These are phyloP conservation scores for Linnemannia exigua DNA, from an alignment of 192 early-diverging fungal species.

Conservation along the genomic window DNA sequence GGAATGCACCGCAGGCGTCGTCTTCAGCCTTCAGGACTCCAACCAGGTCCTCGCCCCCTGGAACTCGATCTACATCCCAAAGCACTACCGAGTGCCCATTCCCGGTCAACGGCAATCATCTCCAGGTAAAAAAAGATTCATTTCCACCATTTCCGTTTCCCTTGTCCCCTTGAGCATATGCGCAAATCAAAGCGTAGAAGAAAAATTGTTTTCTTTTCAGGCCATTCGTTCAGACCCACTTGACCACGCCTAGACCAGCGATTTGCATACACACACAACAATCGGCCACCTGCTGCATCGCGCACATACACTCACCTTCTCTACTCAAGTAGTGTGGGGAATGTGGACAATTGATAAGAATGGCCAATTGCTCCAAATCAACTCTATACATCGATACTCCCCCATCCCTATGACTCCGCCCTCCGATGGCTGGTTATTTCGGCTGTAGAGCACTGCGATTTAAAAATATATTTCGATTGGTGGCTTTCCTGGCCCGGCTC, in stretches of 20 bases:
- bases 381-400: not conserved
- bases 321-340: not conserved
- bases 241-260: not conserved
- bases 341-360: not conserved
- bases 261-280: not conserved
- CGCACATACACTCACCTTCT: not conserved
- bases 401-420: not conserved
- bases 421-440: not conserved
- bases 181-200: not conserved
- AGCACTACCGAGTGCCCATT: slow-evolving; percentile 46
- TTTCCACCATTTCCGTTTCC: not conserved
- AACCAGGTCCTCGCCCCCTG: slow-evolving; percentile 43
- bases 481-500: not conserved
- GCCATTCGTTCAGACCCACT: not conserved
- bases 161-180: not conserved
- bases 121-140: slow-evolving; percentile 29
- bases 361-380: not conserved
- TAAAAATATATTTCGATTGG: slow-evolving; percentile 2
- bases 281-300: not conserved
- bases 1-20: slow-evolving; percentile 40
- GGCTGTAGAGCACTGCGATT: not conserved
- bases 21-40: slow-evolving; percentile 34
- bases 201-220: slow-evolving; percentile 9
- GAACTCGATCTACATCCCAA: slow-evolving; percentile 59
- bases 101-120: slow-evolving; percentile 51